Evolutionary conservation across 371 early-diverging fungal species (phyloP), one percentile per base, ranked within the genome.

Genomic region (Caulochytrium protostelioides): DNA sequence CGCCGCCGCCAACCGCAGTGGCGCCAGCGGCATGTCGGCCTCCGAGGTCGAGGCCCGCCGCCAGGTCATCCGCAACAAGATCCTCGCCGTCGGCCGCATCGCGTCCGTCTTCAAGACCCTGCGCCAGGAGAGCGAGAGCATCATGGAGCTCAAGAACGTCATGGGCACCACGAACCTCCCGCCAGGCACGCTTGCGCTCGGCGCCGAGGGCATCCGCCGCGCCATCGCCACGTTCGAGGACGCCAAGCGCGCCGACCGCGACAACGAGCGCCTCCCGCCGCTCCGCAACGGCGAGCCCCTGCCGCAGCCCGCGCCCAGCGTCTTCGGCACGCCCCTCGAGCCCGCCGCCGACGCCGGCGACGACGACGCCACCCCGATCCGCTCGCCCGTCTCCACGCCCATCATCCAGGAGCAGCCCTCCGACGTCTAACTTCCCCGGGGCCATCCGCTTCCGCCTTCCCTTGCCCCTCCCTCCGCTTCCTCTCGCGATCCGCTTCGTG

Each of bases 211-310:
- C 0, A 69, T 94, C 36, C 78, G 39, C 35, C 18, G 21, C 62
- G 83, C 83, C 14, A 85, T 89, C 44, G 66, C 70, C 8, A 65
- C 77, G 21, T 90, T 90, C 54, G 90, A 90, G 24, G 83, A 87
- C 41, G 95, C 91, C 16, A 77, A 74, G 44, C 59, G 55, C 9
- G 76, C 76, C 19, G 91, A 94, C 54, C 43, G 66, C 14, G 79
- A 84, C 34, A 94, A 94, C 48, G 95, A 94, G 53, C 68, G 77
- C 30, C 44, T 90, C 35, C 95, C 95, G 22, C 90, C 89, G 10
- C 28, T 48, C 5, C 16, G 5, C 4, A 15, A 17, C 3, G 20
- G 2, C 18, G 30, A 3, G 30, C 9, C 26, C 16, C 26, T n/a
- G n/a, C n/a, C n/a, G n/a, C n/a, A n/a, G n/a, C n/a, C n/a, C n/a